These are phyloP conservation scores for Podaxis sp. DNA, from an alignment of 768 basidiomycete genomes.

Conservation along the genomic window DNA sequence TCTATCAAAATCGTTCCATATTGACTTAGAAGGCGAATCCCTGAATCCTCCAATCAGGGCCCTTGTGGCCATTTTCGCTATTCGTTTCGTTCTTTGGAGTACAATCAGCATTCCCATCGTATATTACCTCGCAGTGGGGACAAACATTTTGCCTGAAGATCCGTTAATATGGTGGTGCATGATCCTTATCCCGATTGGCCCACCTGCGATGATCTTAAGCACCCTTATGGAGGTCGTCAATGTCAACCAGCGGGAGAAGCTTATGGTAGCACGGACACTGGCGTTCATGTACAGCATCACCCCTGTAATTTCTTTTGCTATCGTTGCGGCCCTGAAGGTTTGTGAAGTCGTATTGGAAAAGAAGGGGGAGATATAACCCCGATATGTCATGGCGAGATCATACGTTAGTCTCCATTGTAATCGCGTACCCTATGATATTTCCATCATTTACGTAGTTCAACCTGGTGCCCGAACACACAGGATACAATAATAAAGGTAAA, in stretches of 20 bases:
- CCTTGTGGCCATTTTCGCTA: neutral
- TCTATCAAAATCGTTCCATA: neutral
- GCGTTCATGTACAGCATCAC: conserved; percentile 4
- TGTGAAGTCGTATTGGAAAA: neutral
- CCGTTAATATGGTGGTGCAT: conserved; percentile 4
- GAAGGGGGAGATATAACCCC: neutral
- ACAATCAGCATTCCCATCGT: neutral
- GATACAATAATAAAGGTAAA: neutral
- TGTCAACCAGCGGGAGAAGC: neutral
- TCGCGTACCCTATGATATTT: neutral
- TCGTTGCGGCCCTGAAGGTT: neutral
- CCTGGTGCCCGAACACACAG: neutral
- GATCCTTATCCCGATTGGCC: neutral
- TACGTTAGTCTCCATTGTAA: neutral
- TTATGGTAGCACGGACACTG: neutral
- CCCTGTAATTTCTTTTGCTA: neutral
- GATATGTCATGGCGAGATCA: neutral
- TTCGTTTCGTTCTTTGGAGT: neutral
- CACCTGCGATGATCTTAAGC: conserved; percentile 1
- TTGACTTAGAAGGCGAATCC: neutral
- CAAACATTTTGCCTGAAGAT: neutral
- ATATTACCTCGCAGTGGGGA: neutral
- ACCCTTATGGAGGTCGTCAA: neutral
- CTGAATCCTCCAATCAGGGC: neutral
- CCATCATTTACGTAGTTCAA: neutral